Conservation (phyloP, 768 basidiomycete species). For the Rhizopogon vulgaris region DNA sequence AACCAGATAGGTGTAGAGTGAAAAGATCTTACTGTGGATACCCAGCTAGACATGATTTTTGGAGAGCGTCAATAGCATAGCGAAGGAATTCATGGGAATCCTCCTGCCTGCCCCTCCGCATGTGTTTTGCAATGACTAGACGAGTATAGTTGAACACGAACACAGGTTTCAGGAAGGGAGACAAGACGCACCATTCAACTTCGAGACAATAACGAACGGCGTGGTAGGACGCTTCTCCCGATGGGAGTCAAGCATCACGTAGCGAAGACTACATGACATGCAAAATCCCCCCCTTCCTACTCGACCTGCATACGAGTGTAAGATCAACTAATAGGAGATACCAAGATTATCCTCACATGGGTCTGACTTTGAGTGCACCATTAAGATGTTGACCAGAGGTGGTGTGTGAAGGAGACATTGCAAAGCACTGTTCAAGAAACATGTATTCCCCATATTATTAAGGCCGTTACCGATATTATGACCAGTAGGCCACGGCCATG, state of each 20-base stretch:
- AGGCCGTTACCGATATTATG: constrained; percentile 56
- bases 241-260: constrained; percentile 52
- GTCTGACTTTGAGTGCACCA: constrained; percentile 40
- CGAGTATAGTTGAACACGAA: constrained; percentile 3
- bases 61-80: constrained; percentile 87
- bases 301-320: constrained; percentile 27
- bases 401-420: constrained; percentile 93
- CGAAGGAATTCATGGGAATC: constrained; percentile 98
- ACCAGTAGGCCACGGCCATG: constrained; percentile 67
- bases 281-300: constrained; percentile 51
- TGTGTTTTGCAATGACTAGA: constrained; percentile 83
- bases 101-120: constrained; percentile 90
- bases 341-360: constrained; percentile 48
- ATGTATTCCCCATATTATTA: constrained; percentile 87
- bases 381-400: constrained; percentile 65
- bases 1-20: background rate
- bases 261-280: constrained; percentile 68
- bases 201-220: constrained; percentile 59
- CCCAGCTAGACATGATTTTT: constrained; percentile 75
- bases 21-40: constrained; percentile 51
- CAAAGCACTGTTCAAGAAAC: constrained; percentile 91
- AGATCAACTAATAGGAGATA: constrained; percentile 3
- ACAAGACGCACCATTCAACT: constrained; percentile 56
- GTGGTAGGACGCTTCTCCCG: constrained; percentile 42
- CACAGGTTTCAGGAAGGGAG: constrained; percentile 3